Conservation (phyloP, 179 eudicot genomes). For the Spergularia azorica region DNA sequence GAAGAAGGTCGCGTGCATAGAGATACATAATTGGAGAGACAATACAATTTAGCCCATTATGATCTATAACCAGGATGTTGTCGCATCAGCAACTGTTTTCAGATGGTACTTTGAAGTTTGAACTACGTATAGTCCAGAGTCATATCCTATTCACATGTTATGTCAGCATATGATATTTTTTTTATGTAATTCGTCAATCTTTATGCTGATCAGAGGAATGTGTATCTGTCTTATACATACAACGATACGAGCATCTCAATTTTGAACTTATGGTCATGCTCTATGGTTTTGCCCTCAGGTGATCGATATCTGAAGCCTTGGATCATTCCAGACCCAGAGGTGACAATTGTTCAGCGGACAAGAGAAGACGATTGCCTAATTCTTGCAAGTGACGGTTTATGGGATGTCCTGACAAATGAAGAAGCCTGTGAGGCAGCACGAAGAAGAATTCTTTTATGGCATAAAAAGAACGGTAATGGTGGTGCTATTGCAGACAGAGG, state of each 20-base stretch:
- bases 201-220: not conserved
- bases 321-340: slow-evolving; percentile 79
- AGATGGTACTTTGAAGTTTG: too few species aligned
- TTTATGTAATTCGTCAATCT: not conserved
- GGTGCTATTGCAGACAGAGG: slow-evolving; percentile 38
- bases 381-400: slow-evolving; percentile 74
- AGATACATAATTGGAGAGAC: too few species aligned
- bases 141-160: not conserved
- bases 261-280: not conserved
- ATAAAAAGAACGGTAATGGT: slow-evolving; percentile 55
- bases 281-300: slow-evolving; percentile 37
- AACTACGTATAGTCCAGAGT: too few species aligned
- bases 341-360: slow-evolving; percentile 54
- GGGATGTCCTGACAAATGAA: slow-evolving; percentile 79
- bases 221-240: not conserved
- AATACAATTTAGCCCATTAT: too few species aligned
- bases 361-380: slow-evolving; percentile 78
- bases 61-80: too few species aligned
- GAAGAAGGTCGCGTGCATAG: too few species aligned
- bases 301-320: slow-evolving; percentile 78
- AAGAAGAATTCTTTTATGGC: slow-evolving; percentile 73
- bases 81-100: too few species aligned
- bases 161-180: not conserved
- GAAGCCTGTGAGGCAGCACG: slow-evolving; percentile 75
- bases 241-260: not conserved